Conservation (phyloP, 148 eudicot genomes). For the Nepenthes mirabilis region DNA sequence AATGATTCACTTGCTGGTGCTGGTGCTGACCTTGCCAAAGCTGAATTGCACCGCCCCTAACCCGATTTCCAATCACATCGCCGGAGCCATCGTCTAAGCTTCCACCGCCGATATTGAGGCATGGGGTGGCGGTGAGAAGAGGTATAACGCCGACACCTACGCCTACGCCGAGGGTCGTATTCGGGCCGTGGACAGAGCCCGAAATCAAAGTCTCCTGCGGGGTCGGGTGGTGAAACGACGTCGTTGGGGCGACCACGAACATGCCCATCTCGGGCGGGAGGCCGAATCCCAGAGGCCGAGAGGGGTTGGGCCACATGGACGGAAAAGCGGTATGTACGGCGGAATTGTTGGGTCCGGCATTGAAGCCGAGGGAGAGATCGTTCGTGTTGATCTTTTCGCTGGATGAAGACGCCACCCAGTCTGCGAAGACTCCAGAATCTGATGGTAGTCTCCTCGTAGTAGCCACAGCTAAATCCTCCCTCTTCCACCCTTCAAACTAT, state of each 20-base stretch:
- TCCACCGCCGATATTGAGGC: slow-evolving; percentile 10
- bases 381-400: slow-evolving; percentile 6
- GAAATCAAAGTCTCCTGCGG: slow-evolving; percentile 9
- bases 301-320: background rate
- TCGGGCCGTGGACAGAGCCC: slow-evolving; percentile 14
- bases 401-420: slow-evolving; percentile 30
- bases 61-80: slow-evolving; percentile 8
- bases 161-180: slow-evolving; percentile 19
- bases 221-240: slow-evolving; percentile 27
- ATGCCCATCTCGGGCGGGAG: slow-evolving; percentile 47
- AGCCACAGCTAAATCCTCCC: slow-evolving; percentile 35
- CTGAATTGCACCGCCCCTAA: slow-evolving; percentile 24
- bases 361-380: slow-evolving; percentile 51
- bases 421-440: slow-evolving; percentile 47
- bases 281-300: slow-evolving; percentile 21
- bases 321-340: slow-evolving; percentile 3
- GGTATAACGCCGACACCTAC: slow-evolving; percentile 59
- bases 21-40: slow-evolving; percentile 35
- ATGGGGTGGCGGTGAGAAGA: slow-evolving; percentile 38
- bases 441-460: slow-evolving; percentile 35
- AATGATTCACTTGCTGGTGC: slow-evolving; percentile 2
- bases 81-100: slow-evolving; percentile 1
- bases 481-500: background rate
- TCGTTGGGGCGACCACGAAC: slow-evolving; percentile 58
- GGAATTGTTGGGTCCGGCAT: slow-evolving; percentile 13